Evolutionary conservation across 805 yeast genomes (phyloP).

Genomic region (Hanseniaspora hatyaiensis): DNA sequence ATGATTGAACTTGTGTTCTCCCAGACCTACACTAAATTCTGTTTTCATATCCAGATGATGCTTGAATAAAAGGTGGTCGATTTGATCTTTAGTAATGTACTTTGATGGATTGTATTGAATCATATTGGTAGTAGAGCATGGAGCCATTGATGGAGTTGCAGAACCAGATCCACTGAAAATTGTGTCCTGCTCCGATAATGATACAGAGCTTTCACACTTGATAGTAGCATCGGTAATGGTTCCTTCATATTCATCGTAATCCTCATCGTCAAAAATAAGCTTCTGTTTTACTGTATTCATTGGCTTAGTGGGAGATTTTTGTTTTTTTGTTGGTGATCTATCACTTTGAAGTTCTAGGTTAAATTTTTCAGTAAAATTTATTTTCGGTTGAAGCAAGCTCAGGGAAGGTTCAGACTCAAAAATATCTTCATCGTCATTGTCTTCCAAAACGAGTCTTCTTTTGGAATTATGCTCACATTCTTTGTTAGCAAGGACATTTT

Average conservation of each 20-base stretch:
- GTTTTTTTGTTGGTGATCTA: slow-evolving; percentile 12
- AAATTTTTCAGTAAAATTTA: background rate
- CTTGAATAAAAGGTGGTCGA: slow-evolving; percentile 9
- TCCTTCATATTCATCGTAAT: slow-evolving; percentile 1
- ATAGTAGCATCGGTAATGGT: background rate
- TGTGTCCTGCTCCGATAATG: slow-evolving; percentile 1
- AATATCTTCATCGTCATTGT: background rate
- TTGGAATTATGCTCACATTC: no score
- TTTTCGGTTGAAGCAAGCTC: background rate
- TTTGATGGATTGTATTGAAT: background rate
- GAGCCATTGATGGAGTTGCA: background rate
- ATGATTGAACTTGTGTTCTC: slow-evolving; percentile 20
- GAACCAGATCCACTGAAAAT: no score
- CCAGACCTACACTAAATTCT: slow-evolving; percentile 18
- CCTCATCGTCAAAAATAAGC: slow-evolving; percentile 6
- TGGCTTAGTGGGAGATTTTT: slow-evolving; percentile 10
- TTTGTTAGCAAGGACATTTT: no score
- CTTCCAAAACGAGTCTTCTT: slow-evolving; percentile 2
- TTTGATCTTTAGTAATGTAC: slow-evolving; percentile 1
- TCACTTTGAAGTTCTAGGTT: background rate
- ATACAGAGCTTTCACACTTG: background rate
- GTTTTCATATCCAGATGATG: slow-evolving; percentile 6
- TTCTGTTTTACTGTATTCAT: background rate
- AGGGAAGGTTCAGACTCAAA: background rate
- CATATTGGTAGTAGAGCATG: background rate